Evolutionary conservation across 495 filamentous ascomycete species (phyloP).

Genomic region (Annulohypoxylon moriforme): DNA sequence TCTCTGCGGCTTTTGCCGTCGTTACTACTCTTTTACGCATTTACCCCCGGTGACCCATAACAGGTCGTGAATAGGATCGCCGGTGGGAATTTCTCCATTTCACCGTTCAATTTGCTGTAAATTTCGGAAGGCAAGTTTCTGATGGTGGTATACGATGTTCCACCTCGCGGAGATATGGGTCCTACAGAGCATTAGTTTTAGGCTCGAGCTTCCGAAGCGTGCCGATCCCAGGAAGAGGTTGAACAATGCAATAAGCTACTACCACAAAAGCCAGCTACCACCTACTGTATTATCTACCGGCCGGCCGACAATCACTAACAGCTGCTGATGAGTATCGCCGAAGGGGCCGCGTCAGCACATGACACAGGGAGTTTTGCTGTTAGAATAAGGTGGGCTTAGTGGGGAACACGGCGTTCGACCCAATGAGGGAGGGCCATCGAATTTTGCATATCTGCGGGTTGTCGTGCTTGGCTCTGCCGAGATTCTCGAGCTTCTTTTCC

Average conservation of each 20-base stretch:
- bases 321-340: conserved; percentile 38
- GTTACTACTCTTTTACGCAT: background rate
- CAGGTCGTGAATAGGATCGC: conserved; percentile 23
- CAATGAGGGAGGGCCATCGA: conserved; percentile 20
- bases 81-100: conserved; percentile 31
- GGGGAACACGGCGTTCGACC: conserved; percentile 21
- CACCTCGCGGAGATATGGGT: conserved; percentile 41
- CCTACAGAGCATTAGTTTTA: conserved; percentile 40
- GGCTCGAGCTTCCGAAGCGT: conserved; percentile 26
- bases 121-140: conserved; percentile 30
- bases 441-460: conserved; percentile 32
- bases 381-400: conserved; percentile 45
- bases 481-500: conserved; percentile 37
- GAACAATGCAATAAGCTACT: conserved; percentile 29
- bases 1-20: background rate
- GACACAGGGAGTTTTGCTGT: conserved; percentile 39
- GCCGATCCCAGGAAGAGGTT: conserved; percentile 29
- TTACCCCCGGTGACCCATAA: conserved; percentile 14
- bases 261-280: conserved; percentile 12
- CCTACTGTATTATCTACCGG: conserved; percentile 37
- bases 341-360: conserved; percentile 46
- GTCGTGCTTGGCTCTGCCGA: conserved; percentile 42
- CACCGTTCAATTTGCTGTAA: conserved; percentile 19
- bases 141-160: conserved; percentile 42
- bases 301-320: conserved; percentile 28